Evolutionary conservation across 2,329 filamentous ascomycete species (phyloP).

Genomic region (Venturia effusa): DNA sequence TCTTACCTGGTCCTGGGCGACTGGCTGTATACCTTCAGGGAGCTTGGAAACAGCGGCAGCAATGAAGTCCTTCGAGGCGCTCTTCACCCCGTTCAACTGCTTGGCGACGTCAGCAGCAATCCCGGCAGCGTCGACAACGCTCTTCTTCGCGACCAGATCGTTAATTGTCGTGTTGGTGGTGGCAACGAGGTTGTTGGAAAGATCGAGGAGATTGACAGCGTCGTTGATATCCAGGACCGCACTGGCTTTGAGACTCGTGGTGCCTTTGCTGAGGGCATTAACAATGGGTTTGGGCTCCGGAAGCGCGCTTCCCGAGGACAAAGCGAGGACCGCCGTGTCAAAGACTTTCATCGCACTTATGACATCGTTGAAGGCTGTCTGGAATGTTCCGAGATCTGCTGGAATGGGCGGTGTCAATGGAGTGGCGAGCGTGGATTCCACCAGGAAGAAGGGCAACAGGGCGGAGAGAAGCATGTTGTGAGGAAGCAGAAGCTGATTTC

Average conservation of each 20-base stretch:
- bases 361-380: neutral
- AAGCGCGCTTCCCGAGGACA: neutral
- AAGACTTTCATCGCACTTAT: neutral
- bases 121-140: neutral
- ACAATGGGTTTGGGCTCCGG: conserved; percentile 24
- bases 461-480: neutral
- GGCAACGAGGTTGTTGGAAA: conserved; percentile 1
- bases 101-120: neutral
- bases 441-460: neutral
- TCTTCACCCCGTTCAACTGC: neutral
- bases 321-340: neutral
- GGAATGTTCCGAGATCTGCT: neutral
- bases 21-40: neutral
- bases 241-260: neutral
- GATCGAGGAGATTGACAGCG: neutral
- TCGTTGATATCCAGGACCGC: neutral
- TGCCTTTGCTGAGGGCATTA: conserved; percentile 12
- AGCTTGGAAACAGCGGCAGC: neutral
- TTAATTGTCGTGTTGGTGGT: neutral
- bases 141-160: conserved; percentile 3
- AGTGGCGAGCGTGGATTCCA: neutral
- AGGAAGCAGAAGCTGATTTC: neutral
- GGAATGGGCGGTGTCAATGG: no score
- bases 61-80: neutral
- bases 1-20: neutral